These are phyloP conservation scores for Maudiozyma saulgeensis DNA, from an alignment of 805 yeast genomes.

Conservation along the genomic window DNA sequence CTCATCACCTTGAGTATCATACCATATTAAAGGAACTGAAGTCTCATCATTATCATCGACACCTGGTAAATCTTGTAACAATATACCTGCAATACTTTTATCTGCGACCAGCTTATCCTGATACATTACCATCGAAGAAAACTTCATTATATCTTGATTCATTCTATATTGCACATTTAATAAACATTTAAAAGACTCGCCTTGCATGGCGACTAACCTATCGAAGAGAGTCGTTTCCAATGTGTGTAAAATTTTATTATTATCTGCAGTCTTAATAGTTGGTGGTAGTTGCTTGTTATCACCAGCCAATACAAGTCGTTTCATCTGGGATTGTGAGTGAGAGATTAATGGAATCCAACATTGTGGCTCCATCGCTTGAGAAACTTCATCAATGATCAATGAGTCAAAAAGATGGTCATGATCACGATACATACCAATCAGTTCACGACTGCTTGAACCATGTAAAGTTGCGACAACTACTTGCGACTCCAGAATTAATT, in stretches of 20 bases:
- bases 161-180: slow-evolving; percentile 79
- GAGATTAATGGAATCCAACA: slow-evolving; percentile 88
- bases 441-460: slow-evolving; percentile 70
- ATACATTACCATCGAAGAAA: slow-evolving; percentile 63
- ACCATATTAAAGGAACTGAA: slow-evolving; percentile 56
- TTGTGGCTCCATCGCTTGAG: slow-evolving; percentile 89
- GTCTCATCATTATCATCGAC: slow-evolving; percentile 48
- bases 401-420: slow-evolving; percentile 51
- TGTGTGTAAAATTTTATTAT: slow-evolving; percentile 32
- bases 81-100: slow-evolving; percentile 42
- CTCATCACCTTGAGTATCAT: slow-evolving; percentile 88
- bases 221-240: slow-evolving; percentile 74
- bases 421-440: slow-evolving; percentile 41
- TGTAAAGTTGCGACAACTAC: slow-evolving; percentile 81
- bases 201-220: slow-evolving; percentile 46
- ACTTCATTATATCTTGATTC: slow-evolving; percentile 70
- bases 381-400: slow-evolving; percentile 86
- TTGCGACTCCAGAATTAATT: slow-evolving; percentile 48
- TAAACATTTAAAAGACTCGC: slow-evolving; percentile 40
- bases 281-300: slow-evolving; percentile 92
- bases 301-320: slow-evolving; percentile 74
- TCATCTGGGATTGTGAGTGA: slow-evolving; percentile 42
- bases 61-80: slow-evolving; percentile 46
- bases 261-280: slow-evolving; percentile 54
- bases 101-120: slow-evolving; percentile 54